phyloP scores from a whole-genome alignment of 2,329 filamentous ascomycete species.

The Coniella vitis region DNA sequence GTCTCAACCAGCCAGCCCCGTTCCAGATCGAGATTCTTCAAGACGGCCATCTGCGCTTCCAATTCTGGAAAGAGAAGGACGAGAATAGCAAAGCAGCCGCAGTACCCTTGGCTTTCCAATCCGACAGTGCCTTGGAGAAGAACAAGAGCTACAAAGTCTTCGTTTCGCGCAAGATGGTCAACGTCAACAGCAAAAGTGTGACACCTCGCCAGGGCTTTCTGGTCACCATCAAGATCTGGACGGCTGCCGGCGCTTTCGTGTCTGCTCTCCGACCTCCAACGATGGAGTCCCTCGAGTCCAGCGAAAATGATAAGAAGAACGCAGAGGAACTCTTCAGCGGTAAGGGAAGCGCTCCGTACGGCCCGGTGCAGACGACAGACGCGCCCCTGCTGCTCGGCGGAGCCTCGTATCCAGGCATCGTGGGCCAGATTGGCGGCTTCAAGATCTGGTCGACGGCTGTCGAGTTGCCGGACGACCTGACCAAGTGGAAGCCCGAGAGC shows the following conservation, averaged over 20 bases:
- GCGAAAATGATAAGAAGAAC: neutral
- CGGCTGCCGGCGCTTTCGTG: neutral
- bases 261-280: neutral
- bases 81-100: neutral
- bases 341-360: neutral
- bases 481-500: neutral
- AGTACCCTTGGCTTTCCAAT: neutral
- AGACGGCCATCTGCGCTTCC: neutral
- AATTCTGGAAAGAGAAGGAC: neutral
- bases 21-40: neutral
- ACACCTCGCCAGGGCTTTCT: neutral
- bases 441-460: neutral
- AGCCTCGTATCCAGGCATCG: neutral
- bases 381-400: neutral
- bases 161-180: neutral
- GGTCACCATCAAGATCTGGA: neutral
- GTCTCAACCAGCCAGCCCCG: neutral
- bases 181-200: neutral
- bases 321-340: neutral
- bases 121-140: neutral
- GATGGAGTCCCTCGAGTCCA: neutral
- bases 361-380: neutral
- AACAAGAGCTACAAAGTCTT: neutral
- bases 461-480: neutral
- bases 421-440: neutral